Conservation (phyloP, 2,329 filamentous ascomycete species). For the Fusarium liriodendri region DNA sequence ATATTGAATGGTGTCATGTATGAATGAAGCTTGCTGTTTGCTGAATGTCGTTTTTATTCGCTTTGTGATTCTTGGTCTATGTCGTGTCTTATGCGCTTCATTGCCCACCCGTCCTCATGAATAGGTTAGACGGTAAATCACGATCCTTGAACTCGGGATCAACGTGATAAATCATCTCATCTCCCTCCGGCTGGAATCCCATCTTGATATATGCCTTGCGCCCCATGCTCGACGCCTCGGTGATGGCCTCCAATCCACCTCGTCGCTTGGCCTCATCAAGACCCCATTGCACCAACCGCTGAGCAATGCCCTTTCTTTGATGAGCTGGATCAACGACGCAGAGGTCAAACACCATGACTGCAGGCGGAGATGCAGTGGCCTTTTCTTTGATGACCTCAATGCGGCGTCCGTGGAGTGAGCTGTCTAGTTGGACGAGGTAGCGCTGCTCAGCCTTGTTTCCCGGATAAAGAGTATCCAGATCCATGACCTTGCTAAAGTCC, state of each 20-base stretch:
- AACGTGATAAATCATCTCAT: slow-evolving; percentile 56
- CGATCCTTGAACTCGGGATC: slow-evolving; percentile 55
- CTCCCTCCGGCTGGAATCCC: slow-evolving; percentile 56
- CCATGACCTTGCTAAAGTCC: slow-evolving; percentile 45
- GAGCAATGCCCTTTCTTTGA: slow-evolving; percentile 62
- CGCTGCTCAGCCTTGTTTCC: slow-evolving; percentile 57
- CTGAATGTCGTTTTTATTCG: neutral
- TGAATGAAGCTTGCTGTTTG: neutral
- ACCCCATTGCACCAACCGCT: slow-evolving; percentile 59
- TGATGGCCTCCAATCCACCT: slow-evolving; percentile 55
- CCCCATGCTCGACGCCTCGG: slow-evolving; percentile 62
- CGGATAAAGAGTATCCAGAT: slow-evolving; percentile 54
- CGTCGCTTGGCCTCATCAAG: slow-evolving; percentile 54
- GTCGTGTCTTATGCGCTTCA: neutral
- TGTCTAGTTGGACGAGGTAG: slow-evolving; percentile 57
- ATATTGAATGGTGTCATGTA: neutral
- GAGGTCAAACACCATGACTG: slow-evolving; percentile 62
- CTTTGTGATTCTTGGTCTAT: neutral
- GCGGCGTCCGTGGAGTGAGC: slow-evolving; percentile 57
- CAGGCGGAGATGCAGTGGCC: slow-evolving; percentile 51
- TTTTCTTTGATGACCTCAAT: slow-evolving; percentile 56
- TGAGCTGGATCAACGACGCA: slow-evolving; percentile 65
- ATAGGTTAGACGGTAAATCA: slow-evolving; percentile 56
- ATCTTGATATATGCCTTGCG: slow-evolving; percentile 58
- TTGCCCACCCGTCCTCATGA: slow-evolving; percentile 55